Evolutionary conservation across 75 land plant genomes (phyloP).

Genomic region (Ceratopteris richardii): DNA sequence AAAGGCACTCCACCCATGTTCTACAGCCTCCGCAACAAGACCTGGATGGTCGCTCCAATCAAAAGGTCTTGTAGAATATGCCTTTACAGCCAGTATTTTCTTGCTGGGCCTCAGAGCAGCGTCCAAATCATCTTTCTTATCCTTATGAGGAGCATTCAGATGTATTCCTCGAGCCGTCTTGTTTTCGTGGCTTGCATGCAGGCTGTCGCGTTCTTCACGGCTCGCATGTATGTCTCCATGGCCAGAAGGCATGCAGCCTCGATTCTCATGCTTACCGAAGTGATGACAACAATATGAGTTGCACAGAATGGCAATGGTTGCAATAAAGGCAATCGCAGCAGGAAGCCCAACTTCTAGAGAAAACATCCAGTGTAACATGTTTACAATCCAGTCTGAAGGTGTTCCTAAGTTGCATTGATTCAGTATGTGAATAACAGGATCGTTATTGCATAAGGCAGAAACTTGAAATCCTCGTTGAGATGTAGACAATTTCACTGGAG

Average conservation of each 20-base stretch:
- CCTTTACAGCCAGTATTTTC: slow-evolving; percentile 6
- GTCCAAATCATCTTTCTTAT: slow-evolving; percentile 1
- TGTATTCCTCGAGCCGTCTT: not conserved
- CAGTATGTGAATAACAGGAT: too few relatives aligned
- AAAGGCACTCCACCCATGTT: slow-evolving; percentile 75
- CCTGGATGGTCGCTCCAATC: slow-evolving; percentile 62
- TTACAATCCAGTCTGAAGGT: too few relatives aligned
- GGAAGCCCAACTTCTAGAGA: not conserved
- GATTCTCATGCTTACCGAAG: too few relatives aligned
- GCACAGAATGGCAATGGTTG: not conserved
- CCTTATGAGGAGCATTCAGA: not conserved
- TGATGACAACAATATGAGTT: not conserved
- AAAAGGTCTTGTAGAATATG: slow-evolving; percentile 28
- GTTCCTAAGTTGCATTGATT: too few relatives aligned
- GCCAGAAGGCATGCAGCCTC: not conserved
- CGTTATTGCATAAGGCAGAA: too few relatives aligned
- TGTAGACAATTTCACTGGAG: too few relatives aligned
- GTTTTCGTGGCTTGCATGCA: not conserved
- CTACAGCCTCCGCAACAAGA: slow-evolving; percentile 60
- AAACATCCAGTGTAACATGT: not conserved
- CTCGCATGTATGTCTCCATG: not conserved
- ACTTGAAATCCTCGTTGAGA: too few relatives aligned
- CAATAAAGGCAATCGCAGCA: not conserved
- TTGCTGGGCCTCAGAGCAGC: slow-evolving; percentile 12
- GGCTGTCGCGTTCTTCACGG: not conserved